A percentile compares a stretch with the other conserved stretches of the same genome.
phyloP scores from a whole-genome alignment of 2,329 filamentous ascomycete species.

The Penicillium capsulatum region DNA sequence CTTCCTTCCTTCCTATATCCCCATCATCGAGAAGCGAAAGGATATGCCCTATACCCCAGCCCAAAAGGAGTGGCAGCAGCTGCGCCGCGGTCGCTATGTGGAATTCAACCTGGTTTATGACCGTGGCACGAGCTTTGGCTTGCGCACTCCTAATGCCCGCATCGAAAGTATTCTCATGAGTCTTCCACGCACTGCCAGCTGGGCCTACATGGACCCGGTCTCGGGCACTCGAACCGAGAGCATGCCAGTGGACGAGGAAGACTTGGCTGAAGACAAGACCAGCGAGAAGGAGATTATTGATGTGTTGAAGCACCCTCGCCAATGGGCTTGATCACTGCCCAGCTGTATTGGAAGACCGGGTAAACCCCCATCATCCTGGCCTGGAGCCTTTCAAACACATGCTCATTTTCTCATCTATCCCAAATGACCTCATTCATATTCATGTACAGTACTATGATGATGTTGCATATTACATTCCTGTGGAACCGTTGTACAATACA shows the following conservation, averaged over 20 bases:
- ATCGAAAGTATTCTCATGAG: conserved; percentile 98
- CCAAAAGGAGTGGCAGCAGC: conserved; percentile 95
- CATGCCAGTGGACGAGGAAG: conserved; percentile 47
- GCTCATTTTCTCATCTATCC: background rate
- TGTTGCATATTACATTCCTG: too few relatives aligned
- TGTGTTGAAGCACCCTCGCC: conserved; percentile 58
- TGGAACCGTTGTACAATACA: too few relatives aligned
- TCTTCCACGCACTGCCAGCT: conserved; percentile 83
- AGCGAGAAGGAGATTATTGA: conserved; percentile 75
- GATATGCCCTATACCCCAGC: conserved; percentile 82
- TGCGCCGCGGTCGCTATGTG: conserved; percentile 89
- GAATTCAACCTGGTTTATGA: conserved; percentile 99
- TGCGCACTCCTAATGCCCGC: conserved; percentile 85
- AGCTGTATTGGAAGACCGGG: background rate
- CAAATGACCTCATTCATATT: background rate
- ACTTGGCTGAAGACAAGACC: conserved; percentile 31
- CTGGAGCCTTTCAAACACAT: background rate
- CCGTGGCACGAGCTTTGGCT: conserved; percentile 85
- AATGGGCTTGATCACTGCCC: conserved; percentile 50
- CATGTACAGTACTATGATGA: conserved; percentile 8
- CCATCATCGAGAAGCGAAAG: conserved; percentile 82
- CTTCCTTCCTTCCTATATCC: conserved; percentile 86
- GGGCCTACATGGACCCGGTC: conserved; percentile 84
- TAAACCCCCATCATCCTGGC: background rate
- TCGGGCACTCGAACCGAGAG: conserved; percentile 43